Evolutionary conservation across 495 filamentous ascomycete species (phyloP).

Genomic region (Massariosphaeria phaeospora): DNA sequence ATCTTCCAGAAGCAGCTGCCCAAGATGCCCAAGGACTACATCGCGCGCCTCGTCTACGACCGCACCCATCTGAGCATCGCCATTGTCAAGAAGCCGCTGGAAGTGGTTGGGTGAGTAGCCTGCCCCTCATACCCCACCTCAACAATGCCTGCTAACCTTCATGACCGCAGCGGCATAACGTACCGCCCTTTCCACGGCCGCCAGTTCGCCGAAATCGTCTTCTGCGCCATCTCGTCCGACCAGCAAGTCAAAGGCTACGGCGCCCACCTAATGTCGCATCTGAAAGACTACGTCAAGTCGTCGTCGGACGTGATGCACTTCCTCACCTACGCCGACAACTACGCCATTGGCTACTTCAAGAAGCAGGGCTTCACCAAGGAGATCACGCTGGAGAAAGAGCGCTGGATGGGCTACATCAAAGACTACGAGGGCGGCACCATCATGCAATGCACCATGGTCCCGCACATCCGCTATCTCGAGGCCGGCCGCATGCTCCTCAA

Average conservation of each 20-base stretch:
- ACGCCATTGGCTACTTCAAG: slow-evolving; percentile 98
- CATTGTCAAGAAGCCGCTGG: slow-evolving; percentile 91
- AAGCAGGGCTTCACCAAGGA: slow-evolving; percentile 99
- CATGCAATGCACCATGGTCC: slow-evolving; percentile 98
- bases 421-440: slow-evolving; percentile 99
- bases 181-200: slow-evolving; percentile 92
- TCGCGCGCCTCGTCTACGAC: slow-evolving; percentile 94
- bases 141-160: not conserved
- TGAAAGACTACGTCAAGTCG: slow-evolving; percentile 98
- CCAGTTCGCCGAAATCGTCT: slow-evolving; percentile 96
- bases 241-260: slow-evolving; percentile 99
- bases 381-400: slow-evolving; percentile 80
- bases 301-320: slow-evolving; percentile 97
- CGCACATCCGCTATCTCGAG: slow-evolving; percentile 90
- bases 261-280: slow-evolving; percentile 93
- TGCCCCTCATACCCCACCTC: not conserved
- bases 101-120: slow-evolving; percentile 63
- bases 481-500: slow-evolving; percentile 91
- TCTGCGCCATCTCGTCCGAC: slow-evolving; percentile 95
- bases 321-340: slow-evolving; percentile 97
- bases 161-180: slow-evolving; percentile 70
- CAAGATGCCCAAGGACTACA: slow-evolving; percentile 99
- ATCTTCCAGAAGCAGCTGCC: slow-evolving; percentile 98
- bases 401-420: slow-evolving; percentile 99
- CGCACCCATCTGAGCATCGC: slow-evolving; percentile 93